Evolutionary conservation across 768 basidiomycete species (phyloP).

Genomic region (Pulveroboletus sp.): DNA sequence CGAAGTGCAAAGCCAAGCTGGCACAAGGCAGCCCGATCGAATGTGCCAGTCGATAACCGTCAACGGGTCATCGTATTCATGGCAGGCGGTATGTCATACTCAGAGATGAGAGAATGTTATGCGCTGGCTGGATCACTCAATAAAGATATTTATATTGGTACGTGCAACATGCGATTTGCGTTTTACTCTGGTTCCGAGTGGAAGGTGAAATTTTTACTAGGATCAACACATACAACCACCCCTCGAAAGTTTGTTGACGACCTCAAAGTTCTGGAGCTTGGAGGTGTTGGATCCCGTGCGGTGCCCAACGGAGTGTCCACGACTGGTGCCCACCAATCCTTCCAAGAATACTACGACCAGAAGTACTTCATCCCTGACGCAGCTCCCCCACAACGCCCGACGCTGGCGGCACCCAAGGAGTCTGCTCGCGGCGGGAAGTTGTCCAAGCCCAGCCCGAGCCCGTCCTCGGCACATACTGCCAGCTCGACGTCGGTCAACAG

Average conservation of each 20-base stretch:
- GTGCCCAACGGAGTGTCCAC: slow-evolving; percentile 67
- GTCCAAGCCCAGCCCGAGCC: slow-evolving; percentile 40
- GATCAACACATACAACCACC: slow-evolving; percentile 84
- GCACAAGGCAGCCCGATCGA: slow-evolving; percentile 71
- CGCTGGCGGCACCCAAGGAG: slow-evolving; percentile 27
- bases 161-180: slow-evolving; percentile 36
- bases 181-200: slow-evolving; percentile 27
- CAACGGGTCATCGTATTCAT: slow-evolving; percentile 87
- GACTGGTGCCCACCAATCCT: slow-evolving; percentile 44
- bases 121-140: slow-evolving; percentile 67
- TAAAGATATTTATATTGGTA: slow-evolving; percentile 92
- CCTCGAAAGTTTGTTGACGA: slow-evolving; percentile 85
- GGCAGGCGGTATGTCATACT: slow-evolving; percentile 94
- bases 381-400: slow-evolving; percentile 29
- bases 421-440: slow-evolving; percentile 21
- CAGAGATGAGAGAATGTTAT: slow-evolving; percentile 89
- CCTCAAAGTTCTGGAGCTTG: slow-evolving; percentile 79
- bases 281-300: slow-evolving; percentile 77
- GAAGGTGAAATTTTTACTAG: slow-evolving; percentile 36
- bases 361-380: slow-evolving; percentile 53
- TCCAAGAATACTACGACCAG: slow-evolving; percentile 78
- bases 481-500: slow-evolving; percentile 46
- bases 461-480: slow-evolving; percentile 47
- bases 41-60: slow-evolving; percentile 47
- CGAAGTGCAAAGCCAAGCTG: slow-evolving; percentile 87